Conservation (phyloP, 2,329 filamentous ascomycete species). For the Talaromyces sp. region DNA sequence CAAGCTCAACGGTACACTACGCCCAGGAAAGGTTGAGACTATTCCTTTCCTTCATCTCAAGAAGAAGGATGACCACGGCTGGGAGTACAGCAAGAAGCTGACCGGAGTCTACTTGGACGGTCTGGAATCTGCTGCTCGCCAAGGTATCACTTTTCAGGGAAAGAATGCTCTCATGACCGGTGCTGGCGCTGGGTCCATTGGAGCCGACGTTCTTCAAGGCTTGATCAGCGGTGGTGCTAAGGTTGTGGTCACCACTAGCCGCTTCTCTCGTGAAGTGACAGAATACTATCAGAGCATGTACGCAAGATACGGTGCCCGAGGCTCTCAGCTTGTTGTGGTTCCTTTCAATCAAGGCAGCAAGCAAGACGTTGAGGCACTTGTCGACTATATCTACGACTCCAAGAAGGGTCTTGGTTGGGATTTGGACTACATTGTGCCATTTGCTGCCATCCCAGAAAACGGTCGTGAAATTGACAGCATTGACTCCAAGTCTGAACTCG, state of each 20-base stretch:
- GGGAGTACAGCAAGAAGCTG: constrained; percentile 99
- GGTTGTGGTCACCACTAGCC: constrained; percentile 92
- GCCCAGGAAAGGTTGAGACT: constrained; percentile 87
- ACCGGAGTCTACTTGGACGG: constrained; percentile 90
- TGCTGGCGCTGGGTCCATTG: constrained; percentile 95
- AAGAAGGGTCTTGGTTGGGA: constrained; percentile 99
- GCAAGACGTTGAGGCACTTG: constrained; percentile 89
- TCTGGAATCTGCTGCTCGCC: constrained; percentile 80
- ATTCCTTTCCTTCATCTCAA: constrained; percentile 97
- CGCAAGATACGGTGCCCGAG: constrained; percentile 84
- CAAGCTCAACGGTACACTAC: constrained; percentile 54
- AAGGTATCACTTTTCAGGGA: constrained; percentile 85
- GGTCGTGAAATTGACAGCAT: constrained; percentile 95
- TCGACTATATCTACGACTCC: constrained; percentile 93
- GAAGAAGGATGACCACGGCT: constrained; percentile 94
- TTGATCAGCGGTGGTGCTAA: constrained; percentile 95
- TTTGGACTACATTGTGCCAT: constrained; percentile 91
- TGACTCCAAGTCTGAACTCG: constrained; percentile 95
- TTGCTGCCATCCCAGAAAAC: constrained; percentile 96
- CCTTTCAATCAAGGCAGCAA: constrained; percentile 99
- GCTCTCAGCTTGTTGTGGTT: constrained; percentile 94
- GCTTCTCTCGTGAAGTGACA: constrained; percentile 94
- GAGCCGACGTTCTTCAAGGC: constrained; percentile 92
- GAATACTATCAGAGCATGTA: constrained; percentile 99
- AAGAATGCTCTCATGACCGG: constrained; percentile 98